Conservation (phyloP, 2,329 filamentous ascomycete species). For the Beauveria pseudobassiana region DNA sequence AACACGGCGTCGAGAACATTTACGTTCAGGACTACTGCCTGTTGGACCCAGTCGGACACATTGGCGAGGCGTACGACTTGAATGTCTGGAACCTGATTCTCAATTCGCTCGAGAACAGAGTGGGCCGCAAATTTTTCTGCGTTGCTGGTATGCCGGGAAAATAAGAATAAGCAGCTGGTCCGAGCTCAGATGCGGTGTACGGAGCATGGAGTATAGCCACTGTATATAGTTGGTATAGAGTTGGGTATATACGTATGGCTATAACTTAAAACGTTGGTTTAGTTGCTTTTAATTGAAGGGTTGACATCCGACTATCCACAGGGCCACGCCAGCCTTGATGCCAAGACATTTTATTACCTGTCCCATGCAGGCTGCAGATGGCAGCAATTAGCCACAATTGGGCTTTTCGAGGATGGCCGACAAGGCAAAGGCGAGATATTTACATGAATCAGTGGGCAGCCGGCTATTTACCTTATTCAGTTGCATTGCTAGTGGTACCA, state of each 20-base stretch:
- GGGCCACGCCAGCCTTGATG: not conserved
- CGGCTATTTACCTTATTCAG: too few species aligned
- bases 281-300: too few species aligned
- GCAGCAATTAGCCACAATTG: not conserved
- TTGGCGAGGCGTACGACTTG: constrained; percentile 13
- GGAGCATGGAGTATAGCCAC: too few species aligned
- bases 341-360: not conserved
- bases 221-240: too few species aligned
- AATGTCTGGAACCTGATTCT: constrained; percentile 15
- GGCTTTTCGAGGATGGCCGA: not conserved
- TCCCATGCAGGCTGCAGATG: not conserved
- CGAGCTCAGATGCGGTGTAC: not conserved
- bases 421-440: not conserved
- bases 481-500: not conserved
- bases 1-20: constrained; percentile 15
- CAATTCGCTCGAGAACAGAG: constrained; percentile 13
- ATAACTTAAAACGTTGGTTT: not conserved
- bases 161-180: not conserved
- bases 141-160: not conserved
- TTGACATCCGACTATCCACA: not conserved
- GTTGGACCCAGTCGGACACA: constrained; percentile 14
- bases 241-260: too few species aligned
- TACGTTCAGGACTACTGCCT: constrained; percentile 16
- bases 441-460: too few species aligned
- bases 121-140: constrained; percentile 11